Conservation (phyloP, 2,329 filamentous ascomycete genomes). For the Penicillium sp. region DNA sequence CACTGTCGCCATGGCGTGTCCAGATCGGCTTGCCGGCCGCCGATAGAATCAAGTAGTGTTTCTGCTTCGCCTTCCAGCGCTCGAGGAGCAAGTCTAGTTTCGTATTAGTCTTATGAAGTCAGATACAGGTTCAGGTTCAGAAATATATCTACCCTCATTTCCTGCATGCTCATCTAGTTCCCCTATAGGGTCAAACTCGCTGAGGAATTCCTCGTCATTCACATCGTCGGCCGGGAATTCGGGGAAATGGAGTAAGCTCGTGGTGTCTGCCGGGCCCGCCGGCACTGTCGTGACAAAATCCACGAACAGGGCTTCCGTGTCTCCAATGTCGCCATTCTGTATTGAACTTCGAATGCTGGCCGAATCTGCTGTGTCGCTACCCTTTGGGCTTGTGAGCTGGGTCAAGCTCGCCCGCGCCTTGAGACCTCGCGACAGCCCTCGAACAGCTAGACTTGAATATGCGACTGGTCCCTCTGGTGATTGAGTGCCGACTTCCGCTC, state of each 20-base stretch:
- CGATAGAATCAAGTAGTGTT: conserved; percentile 96
- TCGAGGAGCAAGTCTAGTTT: conserved; percentile 57
- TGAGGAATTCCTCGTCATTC: conserved; percentile 66
- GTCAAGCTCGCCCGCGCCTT: conserved; percentile 43
- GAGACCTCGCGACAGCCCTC: conserved; percentile 34
- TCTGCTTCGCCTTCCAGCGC: conserved; percentile 88
- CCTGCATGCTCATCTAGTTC: conserved; percentile 58
- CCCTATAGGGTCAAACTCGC: conserved; percentile 76
- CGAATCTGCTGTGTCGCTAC: conserved; percentile 56
- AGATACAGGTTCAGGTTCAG: no score
- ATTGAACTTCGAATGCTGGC: conserved; percentile 56
- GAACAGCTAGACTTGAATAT: conserved; percentile 57
- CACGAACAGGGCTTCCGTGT: conserved; percentile 80
- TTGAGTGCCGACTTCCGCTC: conserved; percentile 78
- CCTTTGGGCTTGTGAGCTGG: conserved; percentile 50
- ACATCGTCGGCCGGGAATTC: conserved; percentile 53
- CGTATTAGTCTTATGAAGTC: background rate
- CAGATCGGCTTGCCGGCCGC: conserved; percentile 97
- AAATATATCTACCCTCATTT: conserved; percentile 56
- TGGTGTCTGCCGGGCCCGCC: conserved; percentile 44
- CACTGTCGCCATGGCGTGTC: conserved; percentile 89
- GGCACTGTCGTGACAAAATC: conserved; percentile 62
- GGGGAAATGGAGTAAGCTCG: conserved; percentile 37
- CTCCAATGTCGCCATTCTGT: conserved; percentile 64
- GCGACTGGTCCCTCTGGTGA: conserved; percentile 73